Evolutionary conservation across 768 basidiomycete genomes (phyloP), one percentile per base, ranked within the genome.

Genomic region (Pulveroboletus sp.): DNA sequence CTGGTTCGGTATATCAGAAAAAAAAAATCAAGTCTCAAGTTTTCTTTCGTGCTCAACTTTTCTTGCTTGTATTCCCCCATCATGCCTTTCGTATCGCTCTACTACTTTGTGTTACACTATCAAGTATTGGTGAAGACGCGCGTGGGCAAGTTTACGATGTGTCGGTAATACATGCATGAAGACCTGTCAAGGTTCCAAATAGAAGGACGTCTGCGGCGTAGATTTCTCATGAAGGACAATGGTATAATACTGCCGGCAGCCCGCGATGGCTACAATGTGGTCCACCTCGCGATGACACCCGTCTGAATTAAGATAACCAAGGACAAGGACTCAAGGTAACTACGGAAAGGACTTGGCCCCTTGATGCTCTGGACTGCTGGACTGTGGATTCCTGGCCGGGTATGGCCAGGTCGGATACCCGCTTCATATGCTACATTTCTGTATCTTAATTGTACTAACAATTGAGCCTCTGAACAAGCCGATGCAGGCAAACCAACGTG

Each of bases 1-100:
- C 58, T 67, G 73, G 76, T 77, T 77, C 76, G 73, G 74, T 82
- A 79, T 68, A 66, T 72, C 71, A 77, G 71, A 77, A 70, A 71
- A 72, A n/a, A 44, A 72, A 71, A 72, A 65, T 71, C 79, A 82
- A 83, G 79, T 80, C 81, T 76, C 81, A 83, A 82, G 80, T 83
- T 71, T 76, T 71, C 68, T 74, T 64, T 74, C 73, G 71, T 75
- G 74, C 67, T 71, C 77, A 65, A 71, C 72, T 69, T 78, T 75
- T 79, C 74, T 74, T 74, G 68, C 69, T 75, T 66, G 69, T 71
- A 69, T 59, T 65, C 56, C 56, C 36, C 43, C 60, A 53, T 59
- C 59, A 56, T 63, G 63, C 61, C 58, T 71, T 69, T 72, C 70
- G 63, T 72, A 72, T 68, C 70, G 71, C 69, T 69, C 73, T 76